A percentile compares a stretch with the other conserved stretches of the same genome.
phyloP scores from a whole-genome alignment of 768 basidiomycete species.

The Pulveroboletus sp. region DNA sequence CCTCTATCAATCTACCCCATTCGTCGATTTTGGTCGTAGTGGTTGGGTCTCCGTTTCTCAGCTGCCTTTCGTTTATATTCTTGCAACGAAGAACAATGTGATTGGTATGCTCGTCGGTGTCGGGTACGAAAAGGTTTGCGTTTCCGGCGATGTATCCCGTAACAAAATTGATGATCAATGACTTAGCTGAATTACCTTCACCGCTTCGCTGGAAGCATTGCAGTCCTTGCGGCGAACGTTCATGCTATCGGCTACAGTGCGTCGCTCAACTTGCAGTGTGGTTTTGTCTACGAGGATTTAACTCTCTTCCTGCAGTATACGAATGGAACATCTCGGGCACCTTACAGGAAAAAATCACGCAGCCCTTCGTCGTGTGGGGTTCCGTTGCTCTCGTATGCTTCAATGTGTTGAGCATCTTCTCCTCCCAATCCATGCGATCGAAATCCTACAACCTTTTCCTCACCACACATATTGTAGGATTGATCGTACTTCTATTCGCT shows the following conservation, averaged over 20 bases:
- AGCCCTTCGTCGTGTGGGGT: constrained; percentile 44
- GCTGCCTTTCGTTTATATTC: constrained; percentile 56
- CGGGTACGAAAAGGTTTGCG: constrained; percentile 62
- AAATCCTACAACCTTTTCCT: constrained; percentile 65
- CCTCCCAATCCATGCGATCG: constrained; percentile 50
- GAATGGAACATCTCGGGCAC: constrained; percentile 46
- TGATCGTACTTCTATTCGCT: constrained; percentile 52
- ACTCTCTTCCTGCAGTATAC: constrained; percentile 44
- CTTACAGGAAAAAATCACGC: constrained; percentile 34
- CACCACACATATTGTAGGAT: constrained; percentile 54
- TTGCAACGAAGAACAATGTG: constrained; percentile 69
- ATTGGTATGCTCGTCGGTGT: constrained; percentile 53
- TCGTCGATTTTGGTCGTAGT: constrained; percentile 45
- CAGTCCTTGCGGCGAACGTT: constrained; percentile 53
- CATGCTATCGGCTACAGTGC: constrained; percentile 57
- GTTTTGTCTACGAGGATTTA: neutral
- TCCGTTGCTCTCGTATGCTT: constrained; percentile 47
- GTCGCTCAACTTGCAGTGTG: constrained; percentile 18
- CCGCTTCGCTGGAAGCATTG: constrained; percentile 56
- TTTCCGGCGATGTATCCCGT: neutral
- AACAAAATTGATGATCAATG: neutral
- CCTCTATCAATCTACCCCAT: constrained; percentile 48
- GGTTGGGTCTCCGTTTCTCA: constrained; percentile 57
- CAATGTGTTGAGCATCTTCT: constrained; percentile 59
- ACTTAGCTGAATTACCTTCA: constrained; percentile 70